A percentile compares a stretch with the other conserved stretches of the same genome.
phyloP scores from a whole-genome alignment of 2,329 filamentous ascomycete species.

The Fusarium succisae region DNA sequence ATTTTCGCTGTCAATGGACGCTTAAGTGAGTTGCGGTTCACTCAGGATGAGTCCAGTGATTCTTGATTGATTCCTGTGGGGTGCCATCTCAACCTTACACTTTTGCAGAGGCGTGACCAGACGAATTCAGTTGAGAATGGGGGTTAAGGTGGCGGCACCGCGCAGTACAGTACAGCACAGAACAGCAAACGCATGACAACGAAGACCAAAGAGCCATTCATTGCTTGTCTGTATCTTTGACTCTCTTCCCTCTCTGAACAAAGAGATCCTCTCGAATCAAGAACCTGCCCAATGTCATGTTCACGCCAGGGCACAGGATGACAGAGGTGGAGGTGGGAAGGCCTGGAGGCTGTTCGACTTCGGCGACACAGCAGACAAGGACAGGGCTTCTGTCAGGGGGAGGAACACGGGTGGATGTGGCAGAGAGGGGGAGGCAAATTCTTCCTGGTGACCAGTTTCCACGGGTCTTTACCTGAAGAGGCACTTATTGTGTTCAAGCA shows the following conservation, averaged over 20 bases:
- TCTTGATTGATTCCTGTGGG: constrained; percentile 22
- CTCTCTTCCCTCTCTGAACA: constrained; percentile 7
- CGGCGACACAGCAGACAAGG: constrained; percentile 40
- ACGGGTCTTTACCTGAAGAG: constrained; percentile 38
- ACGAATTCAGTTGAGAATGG: constrained; percentile 13
- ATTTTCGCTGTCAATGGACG: constrained; percentile 17
- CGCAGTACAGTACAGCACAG: background rate
- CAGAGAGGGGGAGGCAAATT: constrained; percentile 43
- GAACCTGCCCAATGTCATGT: constrained; percentile 25
- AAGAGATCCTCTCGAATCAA: constrained; percentile 5
- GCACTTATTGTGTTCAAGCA: constrained; percentile 38
- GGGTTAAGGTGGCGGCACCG: constrained; percentile 8
- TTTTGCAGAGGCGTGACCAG: constrained; percentile 17
- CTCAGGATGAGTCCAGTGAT: constrained; percentile 2
- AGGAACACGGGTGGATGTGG: constrained; percentile 41
- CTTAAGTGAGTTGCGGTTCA: background rate
- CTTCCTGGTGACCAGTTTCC: constrained; percentile 41
- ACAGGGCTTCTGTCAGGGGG: constrained; percentile 40
- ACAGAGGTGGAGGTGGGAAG: constrained; percentile 16
- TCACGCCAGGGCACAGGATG: constrained; percentile 5
- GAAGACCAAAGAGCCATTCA: background rate
- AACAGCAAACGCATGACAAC: background rate
- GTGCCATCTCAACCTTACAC: constrained; percentile 16
- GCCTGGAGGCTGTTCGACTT: constrained; percentile 13
- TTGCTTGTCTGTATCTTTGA: constrained; percentile 18